Evolutionary conservation across 2,329 filamentous ascomycete species (phyloP).

Genomic region (Cercospora citrullina): DNA sequence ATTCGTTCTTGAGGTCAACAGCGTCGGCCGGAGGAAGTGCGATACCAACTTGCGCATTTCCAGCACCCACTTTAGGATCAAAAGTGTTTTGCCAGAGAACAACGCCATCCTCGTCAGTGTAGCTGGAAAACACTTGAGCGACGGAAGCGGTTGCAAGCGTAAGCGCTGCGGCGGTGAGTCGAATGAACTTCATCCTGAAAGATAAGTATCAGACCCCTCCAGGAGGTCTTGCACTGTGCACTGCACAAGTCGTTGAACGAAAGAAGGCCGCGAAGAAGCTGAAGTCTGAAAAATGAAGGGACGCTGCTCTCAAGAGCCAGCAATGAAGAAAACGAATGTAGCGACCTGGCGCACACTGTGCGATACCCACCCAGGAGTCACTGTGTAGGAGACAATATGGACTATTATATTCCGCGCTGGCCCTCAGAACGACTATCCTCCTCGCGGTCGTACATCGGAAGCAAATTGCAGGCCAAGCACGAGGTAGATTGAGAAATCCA

Average conservation of each 20-base stretch:
- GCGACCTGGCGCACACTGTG: background rate
- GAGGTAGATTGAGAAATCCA: constrained; percentile 9
- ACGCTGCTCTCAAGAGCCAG: constrained; percentile 21
- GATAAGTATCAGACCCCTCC: constrained; percentile 18
- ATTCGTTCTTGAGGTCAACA: constrained; percentile 51
- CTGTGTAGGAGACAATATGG: background rate
- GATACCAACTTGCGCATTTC: constrained; percentile 56
- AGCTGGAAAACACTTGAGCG: constrained; percentile 32
- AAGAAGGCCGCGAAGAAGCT: constrained; percentile 18
- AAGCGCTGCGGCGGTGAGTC: constrained; percentile 20
- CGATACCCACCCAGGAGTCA: constrained; percentile 4
- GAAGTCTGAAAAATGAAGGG: constrained; percentile 19
- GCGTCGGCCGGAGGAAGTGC: constrained; percentile 51
- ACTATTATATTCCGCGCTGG: constrained; percentile 12
- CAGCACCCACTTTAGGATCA: constrained; percentile 43
- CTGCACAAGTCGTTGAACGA: constrained; percentile 19
- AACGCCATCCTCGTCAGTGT: constrained; percentile 51
- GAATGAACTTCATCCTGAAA: constrained; percentile 31
- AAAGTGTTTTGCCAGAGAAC: constrained; percentile 55
- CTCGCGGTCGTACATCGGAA: constrained; percentile 7
- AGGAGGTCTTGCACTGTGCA: constrained; percentile 25
- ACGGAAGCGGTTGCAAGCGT: constrained; percentile 25
- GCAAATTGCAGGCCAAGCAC: background rate
- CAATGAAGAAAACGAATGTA: background rate
- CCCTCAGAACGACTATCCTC: background rate